Evolutionary conservation across 345 rosid genomes (phyloP).

Genomic region (Corchorus olitorius): DNA sequence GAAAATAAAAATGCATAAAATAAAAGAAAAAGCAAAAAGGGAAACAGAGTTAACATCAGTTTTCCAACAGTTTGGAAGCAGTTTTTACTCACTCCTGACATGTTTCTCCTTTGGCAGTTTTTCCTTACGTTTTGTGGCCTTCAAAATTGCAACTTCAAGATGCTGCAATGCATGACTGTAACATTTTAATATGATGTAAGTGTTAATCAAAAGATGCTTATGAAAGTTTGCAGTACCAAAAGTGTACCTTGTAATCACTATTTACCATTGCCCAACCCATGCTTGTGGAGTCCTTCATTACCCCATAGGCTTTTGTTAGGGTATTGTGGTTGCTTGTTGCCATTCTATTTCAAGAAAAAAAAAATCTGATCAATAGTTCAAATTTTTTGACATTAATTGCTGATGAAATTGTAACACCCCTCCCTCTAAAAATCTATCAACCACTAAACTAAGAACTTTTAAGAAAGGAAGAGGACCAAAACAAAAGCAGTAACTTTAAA

Average conservation of each 20-base stretch:
- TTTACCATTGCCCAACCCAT: constrained; percentile 40
- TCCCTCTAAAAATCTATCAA: too few species aligned
- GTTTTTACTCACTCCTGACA: constrained; percentile 34
- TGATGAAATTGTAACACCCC: not conserved
- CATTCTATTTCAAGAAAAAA: constrained; percentile 36
- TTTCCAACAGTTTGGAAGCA: not conserved
- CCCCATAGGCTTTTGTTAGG: constrained; percentile 38
- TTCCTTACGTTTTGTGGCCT: constrained; percentile 46
- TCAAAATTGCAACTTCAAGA: constrained; percentile 44
- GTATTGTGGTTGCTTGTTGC: constrained; percentile 31
- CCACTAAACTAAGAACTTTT: too few species aligned
- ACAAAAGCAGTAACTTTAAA: too few species aligned
- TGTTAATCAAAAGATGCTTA: not conserved
- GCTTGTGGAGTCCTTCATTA: constrained; percentile 44
- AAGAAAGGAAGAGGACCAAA: too few species aligned
- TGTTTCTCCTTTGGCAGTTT: constrained; percentile 41
- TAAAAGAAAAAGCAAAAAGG: not conserved
- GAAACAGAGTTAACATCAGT: not conserved
- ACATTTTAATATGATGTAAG: not conserved
- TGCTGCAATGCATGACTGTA: constrained; percentile 20
- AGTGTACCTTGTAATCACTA: constrained; percentile 37
- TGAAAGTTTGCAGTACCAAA: not conserved
- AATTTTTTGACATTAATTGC: not conserved
- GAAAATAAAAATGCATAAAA: not conserved
- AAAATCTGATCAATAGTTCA: not conserved